A percentile compares a stretch with the other conserved stretches of the same genome.
phyloP scores from a whole-genome alignment of 2,329 filamentous ascomycete genomes.

The Neofusicoccum parvum region DNA sequence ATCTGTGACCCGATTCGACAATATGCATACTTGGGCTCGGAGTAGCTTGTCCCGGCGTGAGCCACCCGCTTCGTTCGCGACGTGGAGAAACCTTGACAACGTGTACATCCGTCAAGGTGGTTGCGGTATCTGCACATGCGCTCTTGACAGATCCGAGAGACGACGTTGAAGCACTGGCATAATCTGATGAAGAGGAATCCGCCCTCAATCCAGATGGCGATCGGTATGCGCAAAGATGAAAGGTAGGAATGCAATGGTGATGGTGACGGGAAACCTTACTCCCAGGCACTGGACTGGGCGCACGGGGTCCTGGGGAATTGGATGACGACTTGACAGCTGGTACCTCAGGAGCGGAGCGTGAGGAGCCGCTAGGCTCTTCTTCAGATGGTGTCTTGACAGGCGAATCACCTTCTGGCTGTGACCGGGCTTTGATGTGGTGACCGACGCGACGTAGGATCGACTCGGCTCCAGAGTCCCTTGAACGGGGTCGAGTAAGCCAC shows the following conservation, averaged over 20 bases:
- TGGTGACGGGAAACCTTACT: background rate
- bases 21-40: constrained; percentile 38
- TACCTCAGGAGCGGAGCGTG: background rate
- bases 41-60: constrained; percentile 19
- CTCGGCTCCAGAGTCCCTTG: background rate
- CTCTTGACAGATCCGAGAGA: constrained; percentile 26
- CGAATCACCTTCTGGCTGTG: background rate
- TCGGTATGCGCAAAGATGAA: constrained; percentile 9
- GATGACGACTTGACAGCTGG: background rate
- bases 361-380: constrained; percentile 2
- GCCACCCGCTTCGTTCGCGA: constrained; percentile 17
- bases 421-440: constrained; percentile 11
- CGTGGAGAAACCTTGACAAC: constrained; percentile 33
- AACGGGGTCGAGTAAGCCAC: constrained; percentile 13
- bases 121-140: constrained; percentile 30
- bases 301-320: background rate
- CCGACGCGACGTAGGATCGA: constrained; percentile 14
- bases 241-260: background rate
- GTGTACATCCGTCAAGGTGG: constrained; percentile 39
- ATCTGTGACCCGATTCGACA: constrained; percentile 31
- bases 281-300: background rate
- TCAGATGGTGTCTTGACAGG: background rate
- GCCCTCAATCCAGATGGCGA: background rate
- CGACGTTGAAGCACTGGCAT: background rate
- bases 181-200: background rate